Evolutionary conservation across 2,329 filamentous ascomycete genomes (phyloP).

Genomic region (Pseudocercospora ulei): DNA sequence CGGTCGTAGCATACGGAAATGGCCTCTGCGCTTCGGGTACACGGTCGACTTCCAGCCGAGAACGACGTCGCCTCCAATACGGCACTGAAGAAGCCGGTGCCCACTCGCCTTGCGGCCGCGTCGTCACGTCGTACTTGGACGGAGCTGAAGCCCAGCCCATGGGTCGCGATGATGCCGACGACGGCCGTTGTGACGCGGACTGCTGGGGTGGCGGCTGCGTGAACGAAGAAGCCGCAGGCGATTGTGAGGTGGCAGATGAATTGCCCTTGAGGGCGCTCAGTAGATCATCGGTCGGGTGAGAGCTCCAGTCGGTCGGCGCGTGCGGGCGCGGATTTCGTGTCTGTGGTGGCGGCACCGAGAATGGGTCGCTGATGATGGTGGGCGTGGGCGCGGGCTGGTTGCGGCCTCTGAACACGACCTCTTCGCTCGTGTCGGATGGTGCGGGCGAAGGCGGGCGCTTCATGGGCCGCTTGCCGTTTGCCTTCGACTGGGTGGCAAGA

Average conservation of each 20-base stretch:
- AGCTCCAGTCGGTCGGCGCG: constrained; percentile 11
- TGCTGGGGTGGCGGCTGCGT: constrained; percentile 2
- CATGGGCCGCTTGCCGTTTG: constrained; percentile 19
- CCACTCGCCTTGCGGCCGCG: constrained; percentile 19
- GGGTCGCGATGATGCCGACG: not conserved
- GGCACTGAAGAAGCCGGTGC: constrained; percentile 24
- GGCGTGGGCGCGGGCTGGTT: constrained; percentile 17
- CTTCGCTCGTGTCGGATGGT: constrained; percentile 56
- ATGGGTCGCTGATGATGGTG: constrained; percentile 28
- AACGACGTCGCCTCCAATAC: constrained; percentile 26
- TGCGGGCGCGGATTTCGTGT: constrained; percentile 31
- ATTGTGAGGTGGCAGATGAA: not conserved
- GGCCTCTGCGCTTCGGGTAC: constrained; percentile 14
- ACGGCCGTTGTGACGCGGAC: too few species aligned
- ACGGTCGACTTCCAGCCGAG: constrained; percentile 23
- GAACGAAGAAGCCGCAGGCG: not conserved
- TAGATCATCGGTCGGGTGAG: constrained; percentile 26
- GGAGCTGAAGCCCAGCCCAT: constrained; percentile 23
- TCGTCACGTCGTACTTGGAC: constrained; percentile 17
- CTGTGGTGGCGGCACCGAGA: constrained; percentile 10
- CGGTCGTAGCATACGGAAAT: constrained; percentile 16
- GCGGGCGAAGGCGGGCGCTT: constrained; percentile 38
- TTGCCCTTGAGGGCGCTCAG: constrained; percentile 20
- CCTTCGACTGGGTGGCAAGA: constrained; percentile 17
- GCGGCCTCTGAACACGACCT: constrained; percentile 58